Percentiles rank a stretch among this genome's conserved stretches.
Conservation (phyloP, 331 rosid genomes). For the Quercus lobata region DNA sequence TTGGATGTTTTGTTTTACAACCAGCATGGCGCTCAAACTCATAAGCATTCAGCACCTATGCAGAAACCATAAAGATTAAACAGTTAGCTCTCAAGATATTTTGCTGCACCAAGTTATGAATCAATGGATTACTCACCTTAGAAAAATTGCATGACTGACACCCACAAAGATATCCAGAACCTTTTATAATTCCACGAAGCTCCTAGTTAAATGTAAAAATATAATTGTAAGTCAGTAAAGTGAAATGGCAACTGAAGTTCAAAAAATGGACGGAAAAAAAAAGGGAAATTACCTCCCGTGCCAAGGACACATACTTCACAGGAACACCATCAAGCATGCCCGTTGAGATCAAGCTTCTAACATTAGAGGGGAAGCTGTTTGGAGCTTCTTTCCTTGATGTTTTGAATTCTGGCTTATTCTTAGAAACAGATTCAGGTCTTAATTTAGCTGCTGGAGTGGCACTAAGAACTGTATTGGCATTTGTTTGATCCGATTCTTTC, state of each 20-base stretch:
- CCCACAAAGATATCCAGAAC: conserved; percentile 89
- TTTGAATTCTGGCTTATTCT: conserved; percentile 61
- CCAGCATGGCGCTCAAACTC: conserved; percentile 94
- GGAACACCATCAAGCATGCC: conserved; percentile 97
- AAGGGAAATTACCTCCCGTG: conserved; percentile 61
- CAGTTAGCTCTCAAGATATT: conserved; percentile 7
- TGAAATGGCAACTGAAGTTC: conserved; percentile 4
- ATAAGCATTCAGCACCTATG: conserved; percentile 77
- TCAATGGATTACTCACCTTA: conserved; percentile 40
- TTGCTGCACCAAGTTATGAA: conserved; percentile 6
- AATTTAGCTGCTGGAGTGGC: conserved; percentile 32
- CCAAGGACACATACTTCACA: conserved; percentile 74
- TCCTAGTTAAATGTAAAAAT: conserved; percentile 48
- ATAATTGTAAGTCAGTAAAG: conserved; percentile 15
- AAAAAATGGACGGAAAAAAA: conserved; percentile 10
- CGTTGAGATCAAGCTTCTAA: conserved; percentile 79
- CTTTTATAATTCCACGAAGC: conserved; percentile 83
- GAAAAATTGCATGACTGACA: conserved; percentile 74
- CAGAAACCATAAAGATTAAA: conserved; percentile 7
- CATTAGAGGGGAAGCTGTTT: conserved; percentile 86
- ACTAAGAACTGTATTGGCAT: conserved; percentile 35
- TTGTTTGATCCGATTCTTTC: conserved; percentile 43
- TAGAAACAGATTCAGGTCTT: conserved; percentile 43
- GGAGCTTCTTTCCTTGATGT: conserved; percentile 73
- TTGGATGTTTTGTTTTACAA: conserved; percentile 91